Evolutionary conservation across 2,329 filamentous ascomycete species (phyloP).

Genomic region (Cryphonectria carpinicola): DNA sequence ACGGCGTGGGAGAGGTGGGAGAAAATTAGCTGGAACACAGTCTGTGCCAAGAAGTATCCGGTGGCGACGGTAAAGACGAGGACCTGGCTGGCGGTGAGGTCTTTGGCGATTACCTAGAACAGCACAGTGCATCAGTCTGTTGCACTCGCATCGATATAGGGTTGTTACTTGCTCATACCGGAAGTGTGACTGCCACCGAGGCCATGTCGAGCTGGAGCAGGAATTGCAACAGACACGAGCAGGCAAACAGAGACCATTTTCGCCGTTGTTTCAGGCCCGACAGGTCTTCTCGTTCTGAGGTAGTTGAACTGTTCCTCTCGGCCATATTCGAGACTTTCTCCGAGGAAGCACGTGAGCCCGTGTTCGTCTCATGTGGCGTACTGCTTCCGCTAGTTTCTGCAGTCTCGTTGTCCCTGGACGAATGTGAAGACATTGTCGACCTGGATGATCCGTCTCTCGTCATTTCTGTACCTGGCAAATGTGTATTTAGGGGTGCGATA

Average conservation of each 20-base stretch:
- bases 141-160: not conserved
- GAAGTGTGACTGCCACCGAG: constrained; percentile 32
- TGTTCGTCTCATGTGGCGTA: not conserved
- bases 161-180: constrained; percentile 21
- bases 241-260: constrained; percentile 30
- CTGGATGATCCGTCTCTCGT: not conserved
- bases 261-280: constrained; percentile 18
- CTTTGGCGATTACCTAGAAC: constrained; percentile 30
- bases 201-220: constrained; percentile 33
- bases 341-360: no score
- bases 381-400: not conserved
- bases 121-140: not conserved
- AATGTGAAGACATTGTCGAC: not conserved
- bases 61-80: constrained; percentile 32
- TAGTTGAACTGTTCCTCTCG: not conserved
- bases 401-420: not conserved
- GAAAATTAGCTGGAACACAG: constrained; percentile 34
- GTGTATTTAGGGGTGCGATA: not conserved
- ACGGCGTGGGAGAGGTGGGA: constrained; percentile 33
- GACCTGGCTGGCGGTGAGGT: constrained; percentile 28
- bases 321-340: not conserved
- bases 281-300: not conserved
- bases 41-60: constrained; percentile 32
- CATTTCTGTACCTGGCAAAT: not conserved
- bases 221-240: constrained; percentile 32